A percentile compares a stretch with the other conserved stretches of the same genome.
Evolutionary conservation across 2,329 filamentous ascomycete species (phyloP).

Genomic region (Sporothrix schenckii): DNA sequence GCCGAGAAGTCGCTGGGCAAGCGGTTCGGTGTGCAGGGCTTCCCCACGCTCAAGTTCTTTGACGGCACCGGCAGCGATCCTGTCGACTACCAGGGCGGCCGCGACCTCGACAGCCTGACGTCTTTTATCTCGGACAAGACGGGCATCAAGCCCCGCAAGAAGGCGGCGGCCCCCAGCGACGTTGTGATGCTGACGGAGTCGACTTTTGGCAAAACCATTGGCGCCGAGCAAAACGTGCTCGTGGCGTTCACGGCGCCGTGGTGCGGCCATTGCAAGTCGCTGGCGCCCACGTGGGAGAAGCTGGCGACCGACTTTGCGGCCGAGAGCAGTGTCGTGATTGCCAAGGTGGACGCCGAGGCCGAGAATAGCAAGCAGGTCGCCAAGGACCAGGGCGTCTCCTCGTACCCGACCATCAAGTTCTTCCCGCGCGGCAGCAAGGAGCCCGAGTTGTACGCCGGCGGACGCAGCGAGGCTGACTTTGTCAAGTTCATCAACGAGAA

Average conservation of each 20-base stretch:
- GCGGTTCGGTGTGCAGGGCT: slow-evolving; percentile 87
- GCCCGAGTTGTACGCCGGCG: slow-evolving; percentile 71
- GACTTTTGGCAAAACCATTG: slow-evolving; percentile 76
- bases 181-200: slow-evolving; percentile 80
- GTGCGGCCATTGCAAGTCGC: slow-evolving; percentile 98
- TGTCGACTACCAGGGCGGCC: slow-evolving; percentile 79
- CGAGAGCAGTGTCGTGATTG: slow-evolving; percentile 80
- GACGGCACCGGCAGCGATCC: slow-evolving; percentile 90
- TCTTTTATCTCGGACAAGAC: slow-evolving; percentile 86
- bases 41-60: slow-evolving; percentile 97
- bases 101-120: slow-evolving; percentile 82
- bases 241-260: slow-evolving; percentile 98
- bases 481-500: slow-evolving; percentile 84
- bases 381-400: slow-evolving; percentile 73
- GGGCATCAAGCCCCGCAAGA: slow-evolving; percentile 76
- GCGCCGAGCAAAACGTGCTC: slow-evolving; percentile 83
- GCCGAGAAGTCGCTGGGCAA: slow-evolving; percentile 81
- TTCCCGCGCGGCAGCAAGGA: slow-evolving; percentile 84
- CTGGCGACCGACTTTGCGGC: slow-evolving; percentile 76
- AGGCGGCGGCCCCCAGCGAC: slow-evolving; percentile 70
- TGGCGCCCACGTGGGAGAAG: slow-evolving; percentile 88
- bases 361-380: slow-evolving; percentile 77
- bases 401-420: slow-evolving; percentile 97
- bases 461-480: slow-evolving; percentile 74
- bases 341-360: slow-evolving; percentile 93